Percentiles rank a stretch among this genome's conserved stretches.
Conservation (phyloP, 352 stramenopile species). For the Aphanomyces astaci region DNA sequence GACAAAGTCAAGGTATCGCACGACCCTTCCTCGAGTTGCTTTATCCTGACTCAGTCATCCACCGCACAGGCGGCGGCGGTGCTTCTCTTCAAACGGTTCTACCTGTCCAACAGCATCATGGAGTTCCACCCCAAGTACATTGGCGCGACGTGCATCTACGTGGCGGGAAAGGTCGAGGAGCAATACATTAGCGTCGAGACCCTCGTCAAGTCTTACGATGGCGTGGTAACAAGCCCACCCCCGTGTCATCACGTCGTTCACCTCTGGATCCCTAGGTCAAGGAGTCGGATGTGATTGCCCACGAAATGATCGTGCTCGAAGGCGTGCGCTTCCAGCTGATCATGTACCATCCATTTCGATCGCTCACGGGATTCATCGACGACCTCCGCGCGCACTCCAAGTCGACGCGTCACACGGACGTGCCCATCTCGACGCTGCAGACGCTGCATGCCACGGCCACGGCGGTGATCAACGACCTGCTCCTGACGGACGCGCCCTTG, state of each 20-base stretch:
- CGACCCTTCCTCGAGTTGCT: background rate
- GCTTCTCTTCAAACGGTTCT: conserved; percentile 85
- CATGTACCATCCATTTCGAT: conserved; percentile 83
- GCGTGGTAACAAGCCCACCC: background rate
- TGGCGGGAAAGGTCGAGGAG: conserved; percentile 85
- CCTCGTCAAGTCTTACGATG: conserved; percentile 31
- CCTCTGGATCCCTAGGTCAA: background rate
- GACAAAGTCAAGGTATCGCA: conserved; percentile 70
- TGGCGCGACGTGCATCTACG: conserved; percentile 78
- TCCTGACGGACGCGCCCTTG: conserved; percentile 66
- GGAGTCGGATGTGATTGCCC: conserved; percentile 56
- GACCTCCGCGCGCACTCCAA: conserved; percentile 72
- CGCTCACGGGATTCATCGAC: conserved; percentile 74
- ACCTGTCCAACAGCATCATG: conserved; percentile 83
- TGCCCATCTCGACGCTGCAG: conserved; percentile 56
- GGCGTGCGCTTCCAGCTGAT: conserved; percentile 84
- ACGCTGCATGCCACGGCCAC: conserved; percentile 69
- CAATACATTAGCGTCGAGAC: conserved; percentile 85
- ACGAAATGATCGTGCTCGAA: conserved; percentile 83
- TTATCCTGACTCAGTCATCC: background rate
- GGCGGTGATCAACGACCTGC: conserved; percentile 63
- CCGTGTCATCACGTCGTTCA: background rate
- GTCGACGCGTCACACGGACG: conserved; percentile 39
- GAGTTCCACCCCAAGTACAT: conserved; percentile 85
- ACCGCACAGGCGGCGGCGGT: conserved; percentile 48